phyloP scores from a whole-genome alignment of 2,329 filamentous ascomycete genomes.

The Alternaria angustiovoidea region DNA sequence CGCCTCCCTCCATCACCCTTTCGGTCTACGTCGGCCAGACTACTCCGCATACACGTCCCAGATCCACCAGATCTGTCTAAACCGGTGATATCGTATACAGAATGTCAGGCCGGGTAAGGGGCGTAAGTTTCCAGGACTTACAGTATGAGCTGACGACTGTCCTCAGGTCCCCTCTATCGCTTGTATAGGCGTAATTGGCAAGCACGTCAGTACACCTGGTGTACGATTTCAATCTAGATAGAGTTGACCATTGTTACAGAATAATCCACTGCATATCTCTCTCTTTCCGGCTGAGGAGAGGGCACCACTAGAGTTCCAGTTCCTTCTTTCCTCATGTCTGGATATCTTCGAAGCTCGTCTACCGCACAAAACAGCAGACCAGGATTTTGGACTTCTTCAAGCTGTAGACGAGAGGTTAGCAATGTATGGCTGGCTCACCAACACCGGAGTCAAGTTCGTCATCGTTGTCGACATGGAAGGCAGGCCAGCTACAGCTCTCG shows the following conservation, averaged over 20 bases:
- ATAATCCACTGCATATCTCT: slow-evolving; percentile 93
- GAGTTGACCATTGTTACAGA: slow-evolving; percentile 62
- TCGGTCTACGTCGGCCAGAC: slow-evolving; percentile 35
- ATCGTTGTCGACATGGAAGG: slow-evolving; percentile 92
- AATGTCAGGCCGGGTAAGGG: slow-evolving; percentile 19
- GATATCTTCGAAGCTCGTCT: slow-evolving; percentile 92
- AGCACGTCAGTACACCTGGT: slow-evolving; percentile 70
- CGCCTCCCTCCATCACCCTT: slow-evolving; percentile 32
- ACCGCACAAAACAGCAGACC: slow-evolving; percentile 74
- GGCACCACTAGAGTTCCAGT: slow-evolving; percentile 86
- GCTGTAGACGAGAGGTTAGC: slow-evolving; percentile 92
- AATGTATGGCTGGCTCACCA: slow-evolving; percentile 95
- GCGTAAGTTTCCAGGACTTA: not conserved
- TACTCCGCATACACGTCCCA: slow-evolving; percentile 18
- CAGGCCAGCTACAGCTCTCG: slow-evolving; percentile 55
- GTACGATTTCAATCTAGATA: slow-evolving; percentile 1
- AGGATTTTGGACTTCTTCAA: slow-evolving; percentile 91
- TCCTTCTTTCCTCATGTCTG: slow-evolving; percentile 87
- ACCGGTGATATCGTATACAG: slow-evolving; percentile 6
- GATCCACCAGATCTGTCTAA: slow-evolving; percentile 1
- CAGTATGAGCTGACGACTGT: slow-evolving; percentile 3
- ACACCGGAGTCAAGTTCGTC: slow-evolving; percentile 90
- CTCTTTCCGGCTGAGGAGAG: slow-evolving; percentile 81
- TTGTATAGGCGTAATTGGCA: slow-evolving; percentile 92
- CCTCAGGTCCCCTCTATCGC: slow-evolving; percentile 75